A percentile compares a stretch with the other conserved stretches of the same genome.
phyloP scores from a whole-genome alignment of 805 yeast genomes.

The Candida pseudofarinosa region DNA sequence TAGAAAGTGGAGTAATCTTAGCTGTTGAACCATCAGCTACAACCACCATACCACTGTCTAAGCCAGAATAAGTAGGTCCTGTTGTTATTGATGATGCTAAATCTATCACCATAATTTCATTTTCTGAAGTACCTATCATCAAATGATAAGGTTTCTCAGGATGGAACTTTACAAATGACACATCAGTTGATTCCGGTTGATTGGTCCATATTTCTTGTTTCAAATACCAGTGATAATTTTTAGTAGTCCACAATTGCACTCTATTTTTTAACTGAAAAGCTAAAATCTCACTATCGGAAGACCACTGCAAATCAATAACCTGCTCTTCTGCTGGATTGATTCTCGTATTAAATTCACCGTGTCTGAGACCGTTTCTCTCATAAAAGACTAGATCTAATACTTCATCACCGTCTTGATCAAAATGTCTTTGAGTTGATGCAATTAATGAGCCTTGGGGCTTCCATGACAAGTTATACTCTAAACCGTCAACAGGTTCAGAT shows the following conservation, averaged over 20 bases:
- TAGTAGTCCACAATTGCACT: slow-evolving; percentile 86
- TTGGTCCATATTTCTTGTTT: slow-evolving; percentile 64
- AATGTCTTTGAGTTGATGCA: slow-evolving; percentile 71
- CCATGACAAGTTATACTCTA: slow-evolving; percentile 77
- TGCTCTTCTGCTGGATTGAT: slow-evolving; percentile 44
- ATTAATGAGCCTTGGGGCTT: slow-evolving; percentile 86
- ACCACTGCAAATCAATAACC: slow-evolving; percentile 67
- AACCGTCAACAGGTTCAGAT: slow-evolving; percentile 83
- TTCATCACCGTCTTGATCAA: slow-evolving; percentile 48
- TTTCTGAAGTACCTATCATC: slow-evolving; percentile 53
- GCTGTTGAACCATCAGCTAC: slow-evolving; percentile 76
- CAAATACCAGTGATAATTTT: slow-evolving; percentile 93
- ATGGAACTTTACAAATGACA: slow-evolving; percentile 66
- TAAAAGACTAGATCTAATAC: slow-evolving; percentile 65
- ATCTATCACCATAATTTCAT: slow-evolving; percentile 58
- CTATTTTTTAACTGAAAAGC: slow-evolving; percentile 60
- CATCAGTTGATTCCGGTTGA: slow-evolving; percentile 23
- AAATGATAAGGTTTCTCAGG: slow-evolving; percentile 82
- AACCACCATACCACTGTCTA: slow-evolving; percentile 72
- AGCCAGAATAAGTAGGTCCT: slow-evolving; percentile 67
- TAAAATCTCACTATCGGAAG: slow-evolving; percentile 70
- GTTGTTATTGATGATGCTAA: slow-evolving; percentile 57
- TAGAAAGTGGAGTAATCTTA: slow-evolving; percentile 73
- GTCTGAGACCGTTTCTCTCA: slow-evolving; percentile 90
- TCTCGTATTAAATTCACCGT: slow-evolving; percentile 76